A percentile compares a stretch with the other conserved stretches of the same genome.
These are phyloP conservation scores for Ruellia speciosa DNA, from an alignment of 305 asterid genomes.

Conservation along the genomic window DNA sequence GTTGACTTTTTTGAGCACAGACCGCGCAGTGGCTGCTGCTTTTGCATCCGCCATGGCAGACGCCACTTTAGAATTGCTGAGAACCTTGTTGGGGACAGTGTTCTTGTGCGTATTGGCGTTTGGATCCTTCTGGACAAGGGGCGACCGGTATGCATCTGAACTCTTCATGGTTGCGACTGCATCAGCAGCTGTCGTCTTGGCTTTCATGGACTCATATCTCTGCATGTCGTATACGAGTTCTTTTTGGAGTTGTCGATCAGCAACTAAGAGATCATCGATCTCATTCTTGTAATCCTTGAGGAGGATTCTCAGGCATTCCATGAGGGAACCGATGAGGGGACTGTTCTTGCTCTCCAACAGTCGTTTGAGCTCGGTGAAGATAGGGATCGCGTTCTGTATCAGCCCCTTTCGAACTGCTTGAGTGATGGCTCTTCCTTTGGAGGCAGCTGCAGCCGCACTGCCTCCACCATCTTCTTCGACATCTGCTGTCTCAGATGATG, in stretches of 20 bases:
- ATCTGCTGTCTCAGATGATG: constrained; percentile 52
- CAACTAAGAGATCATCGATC: constrained; percentile 76
- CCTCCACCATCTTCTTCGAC: constrained; percentile 60
- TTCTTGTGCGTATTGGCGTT: constrained; percentile 23
- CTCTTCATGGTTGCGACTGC: constrained; percentile 49
- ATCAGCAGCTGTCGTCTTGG: constrained; percentile 55
- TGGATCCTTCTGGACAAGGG: constrained; percentile 26
- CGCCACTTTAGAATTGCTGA: constrained; percentile 39
- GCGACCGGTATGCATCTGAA: constrained; percentile 34
- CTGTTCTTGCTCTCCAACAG: constrained; percentile 78
- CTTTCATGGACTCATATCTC: constrained; percentile 60
- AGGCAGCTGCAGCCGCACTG: constrained; percentile 27
- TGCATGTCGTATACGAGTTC: constrained; percentile 88
- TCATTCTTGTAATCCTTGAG: constrained; percentile 93
- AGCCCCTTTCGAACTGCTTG: constrained; percentile 84
- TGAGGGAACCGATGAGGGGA: constrained; percentile 74
- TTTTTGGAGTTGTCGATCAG: constrained; percentile 84
- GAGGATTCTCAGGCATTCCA: constrained; percentile 86
- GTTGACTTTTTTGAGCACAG: constrained; percentile 71
- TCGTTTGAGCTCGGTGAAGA: constrained; percentile 83
- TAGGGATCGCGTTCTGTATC: constrained; percentile 80
- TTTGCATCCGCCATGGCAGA: constrained; percentile 68
- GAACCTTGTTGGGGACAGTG: constrained; percentile 23
- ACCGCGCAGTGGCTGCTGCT: constrained; percentile 57
- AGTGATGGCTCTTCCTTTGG: constrained; percentile 67